Conservation (phyloP, 768 basidiomycete species). For the Boletus patriciae region DNA sequence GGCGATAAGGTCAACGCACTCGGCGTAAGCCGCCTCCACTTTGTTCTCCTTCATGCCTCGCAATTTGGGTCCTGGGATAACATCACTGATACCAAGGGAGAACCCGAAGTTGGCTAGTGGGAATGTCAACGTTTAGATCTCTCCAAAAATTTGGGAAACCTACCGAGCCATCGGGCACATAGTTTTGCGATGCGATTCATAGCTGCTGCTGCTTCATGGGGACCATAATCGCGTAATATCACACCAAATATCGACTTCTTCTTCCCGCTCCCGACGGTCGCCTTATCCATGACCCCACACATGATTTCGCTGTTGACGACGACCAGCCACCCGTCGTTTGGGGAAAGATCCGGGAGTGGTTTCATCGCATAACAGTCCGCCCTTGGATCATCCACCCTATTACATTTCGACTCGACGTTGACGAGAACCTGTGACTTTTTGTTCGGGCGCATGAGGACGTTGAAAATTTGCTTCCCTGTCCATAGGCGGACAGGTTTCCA, state of each 20-base stretch:
- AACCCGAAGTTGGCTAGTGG: conserved; percentile 91
- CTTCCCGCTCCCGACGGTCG: conserved; percentile 96
- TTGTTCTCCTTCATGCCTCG: conserved; percentile 77
- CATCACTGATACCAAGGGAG: conserved; percentile 97
- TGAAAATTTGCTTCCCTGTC: conserved; percentile 99
- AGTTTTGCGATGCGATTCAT: conserved; percentile 97
- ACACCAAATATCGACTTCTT: conserved; percentile 99
- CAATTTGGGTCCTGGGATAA: conserved; percentile 90
- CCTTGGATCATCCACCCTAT: conserved; percentile 80
- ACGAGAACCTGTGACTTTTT: conserved; percentile 77
- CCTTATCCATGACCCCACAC: conserved; percentile 99
- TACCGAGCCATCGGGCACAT: conserved; percentile 90
- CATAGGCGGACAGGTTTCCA: conserved; percentile 91
- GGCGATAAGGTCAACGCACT: conserved; percentile 85
- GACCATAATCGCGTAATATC: conserved; percentile 94
- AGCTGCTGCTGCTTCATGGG: conserved; percentile 88
- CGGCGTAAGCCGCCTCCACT: conserved; percentile 85
- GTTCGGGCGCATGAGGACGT: conserved; percentile 94
- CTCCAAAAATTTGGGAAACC: conserved; percentile 8
- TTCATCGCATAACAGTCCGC: conserved; percentile 62
- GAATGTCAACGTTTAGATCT: conserved; percentile 2
- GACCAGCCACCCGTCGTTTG: conserved; percentile 97
- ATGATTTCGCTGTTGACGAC: conserved; percentile 98
- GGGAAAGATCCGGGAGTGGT: conserved; percentile 79
- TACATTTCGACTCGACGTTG: conserved; percentile 95